Conservation (phyloP, 148 eudicot species). For the Dysphania ambrosioides region DNA sequence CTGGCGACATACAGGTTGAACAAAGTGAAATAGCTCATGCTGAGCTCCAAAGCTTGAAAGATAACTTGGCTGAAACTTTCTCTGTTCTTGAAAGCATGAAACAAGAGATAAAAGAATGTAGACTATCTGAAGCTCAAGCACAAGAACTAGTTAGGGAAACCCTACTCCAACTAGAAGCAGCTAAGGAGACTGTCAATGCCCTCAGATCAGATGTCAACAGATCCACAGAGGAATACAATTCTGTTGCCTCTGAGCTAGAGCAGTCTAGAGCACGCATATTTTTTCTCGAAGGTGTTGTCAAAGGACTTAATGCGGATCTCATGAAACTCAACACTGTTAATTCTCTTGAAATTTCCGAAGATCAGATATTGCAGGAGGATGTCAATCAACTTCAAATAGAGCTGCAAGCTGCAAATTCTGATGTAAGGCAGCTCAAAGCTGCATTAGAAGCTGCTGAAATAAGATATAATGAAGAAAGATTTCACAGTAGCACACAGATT, state of each 20-base stretch:
- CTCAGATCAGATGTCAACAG: conserved; percentile 45
- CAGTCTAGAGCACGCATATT: conserved; percentile 49
- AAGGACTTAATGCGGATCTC: conserved; percentile 38
- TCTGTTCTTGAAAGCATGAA: conserved; percentile 56
- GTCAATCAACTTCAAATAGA: conserved; percentile 42
- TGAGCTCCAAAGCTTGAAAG: conserved; percentile 52
- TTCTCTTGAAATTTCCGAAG: conserved; percentile 7
- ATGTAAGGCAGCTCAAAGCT: conserved; percentile 43
- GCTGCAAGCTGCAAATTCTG: conserved; percentile 40
- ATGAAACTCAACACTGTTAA: conserved; percentile 7
- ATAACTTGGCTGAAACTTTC: conserved; percentile 49
- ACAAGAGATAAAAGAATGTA: conserved; percentile 45
- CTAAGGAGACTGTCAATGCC: conserved; percentile 56
- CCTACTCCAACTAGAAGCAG: conserved; percentile 62
- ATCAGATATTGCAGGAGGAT: conserved; percentile 21
- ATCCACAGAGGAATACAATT: conserved; percentile 41
- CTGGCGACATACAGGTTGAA: conserved; percentile 39
- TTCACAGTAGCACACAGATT: conserved; percentile 35
- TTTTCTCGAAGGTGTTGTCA: conserved; percentile 52
- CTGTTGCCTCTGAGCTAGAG: conserved; percentile 49
- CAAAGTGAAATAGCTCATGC: conserved; percentile 32
- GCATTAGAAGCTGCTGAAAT: conserved; percentile 56
- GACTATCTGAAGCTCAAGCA: conserved; percentile 64
- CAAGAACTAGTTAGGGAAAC: conserved; percentile 51
- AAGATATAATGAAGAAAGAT: conserved; percentile 55